Base-by-base conservation (phyloP, 176 grass and related monocot species). In the Avena sativa region DNA sequence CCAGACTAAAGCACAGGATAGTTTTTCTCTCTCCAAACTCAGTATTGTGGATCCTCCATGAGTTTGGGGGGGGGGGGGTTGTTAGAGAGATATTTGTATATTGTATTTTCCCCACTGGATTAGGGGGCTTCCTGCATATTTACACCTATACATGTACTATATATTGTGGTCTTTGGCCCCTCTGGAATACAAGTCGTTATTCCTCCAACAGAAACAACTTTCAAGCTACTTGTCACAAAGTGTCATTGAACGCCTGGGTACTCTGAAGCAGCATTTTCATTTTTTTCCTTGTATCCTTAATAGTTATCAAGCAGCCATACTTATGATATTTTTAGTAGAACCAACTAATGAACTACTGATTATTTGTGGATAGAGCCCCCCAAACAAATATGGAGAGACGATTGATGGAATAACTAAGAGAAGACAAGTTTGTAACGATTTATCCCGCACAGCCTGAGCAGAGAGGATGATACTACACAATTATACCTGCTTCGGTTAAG, bases 181-280 rank as follows among this genome's bases (percentile, higher is more conserved):
- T 28, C 26, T 28, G 26, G 26, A 28, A 28, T 28, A 28, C 26
- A 28, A 28, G 26, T 28, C 26, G 26, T 28, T 28, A 28, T 28
- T 28, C 26, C 26, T 1, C 26, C 26, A 28, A 28, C 26, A 28
- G 26, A 28, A 89, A 40, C 91, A 92, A 71, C 89, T 95, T 88
- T 95, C 96, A 74, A 92, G 49, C 87, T 94, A 92, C 78, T 71
- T 98, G 48, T 89, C 96, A 47, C 86, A 66, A n/a, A 90, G 17
- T 59, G 84, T 89, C 63, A 95, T 98, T 88, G 90, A 98, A 64
- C 86, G 84, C 47, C 73, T 95, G 82, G 96, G 96, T 98, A 95
- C 26, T 28, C 26, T 28, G 26, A 28, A 28, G 26, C 26, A 28
- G 47, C 3, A 25, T 75, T 59, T 23, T 69, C 53, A 1, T 3